Evolutionary conservation across 176 grass and related monocot species (phyloP), one percentile per base, ranked within the genome.

Genomic region (Dendrocalamus sinicus): DNA sequence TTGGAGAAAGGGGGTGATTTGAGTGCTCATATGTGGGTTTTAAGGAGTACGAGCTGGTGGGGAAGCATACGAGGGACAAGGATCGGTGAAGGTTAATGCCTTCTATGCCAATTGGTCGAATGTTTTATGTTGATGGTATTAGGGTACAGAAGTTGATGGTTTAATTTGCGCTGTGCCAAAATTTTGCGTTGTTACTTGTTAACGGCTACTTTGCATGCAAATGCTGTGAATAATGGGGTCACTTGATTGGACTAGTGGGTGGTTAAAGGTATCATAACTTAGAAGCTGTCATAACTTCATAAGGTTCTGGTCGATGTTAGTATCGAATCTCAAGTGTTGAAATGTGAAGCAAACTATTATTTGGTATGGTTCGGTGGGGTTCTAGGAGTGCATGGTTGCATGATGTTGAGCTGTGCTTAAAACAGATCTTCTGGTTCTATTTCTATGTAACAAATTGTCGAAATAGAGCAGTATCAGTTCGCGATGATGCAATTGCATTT

Each of bases 321-420:
- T 61, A 35, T 20, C 8, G 6, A 35, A 47, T 62, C 35, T 53
- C 9, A 70, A 70, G 35, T 76, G 39, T 45, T 76, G 41, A 55
- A 73, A 20, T 79, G 45, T 40, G 28, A 55, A 66, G 46, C 47
- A 0, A 50, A 50, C 39, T 45, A 64, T 80, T 64, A n/a, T 66
- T 83, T 44, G 24, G 2, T 72, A 41, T 78, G 65, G 64, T 16
- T 62, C 76, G 7, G 13, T 30, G 50, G 40, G 67, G 24, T 12
- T 75, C 16, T 75, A 43, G 50, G 43, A 15, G 14, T 83, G 19
- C 12, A 80, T 79, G 52, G 28, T 64, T 85, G 48, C 79, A 73
- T 75, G 48, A 39, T 64, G 37, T 43, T 15, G 30, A 39, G 4
- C 13, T 72, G 32, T 55, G 40, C 9, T 50, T 61, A 46, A 13